Percentiles rank a stretch among this genome's conserved stretches.
These are phyloP conservation scores for Corymbia calophylla DNA, from an alignment of 441 rosid genomes.

Conservation along the genomic window DNA sequence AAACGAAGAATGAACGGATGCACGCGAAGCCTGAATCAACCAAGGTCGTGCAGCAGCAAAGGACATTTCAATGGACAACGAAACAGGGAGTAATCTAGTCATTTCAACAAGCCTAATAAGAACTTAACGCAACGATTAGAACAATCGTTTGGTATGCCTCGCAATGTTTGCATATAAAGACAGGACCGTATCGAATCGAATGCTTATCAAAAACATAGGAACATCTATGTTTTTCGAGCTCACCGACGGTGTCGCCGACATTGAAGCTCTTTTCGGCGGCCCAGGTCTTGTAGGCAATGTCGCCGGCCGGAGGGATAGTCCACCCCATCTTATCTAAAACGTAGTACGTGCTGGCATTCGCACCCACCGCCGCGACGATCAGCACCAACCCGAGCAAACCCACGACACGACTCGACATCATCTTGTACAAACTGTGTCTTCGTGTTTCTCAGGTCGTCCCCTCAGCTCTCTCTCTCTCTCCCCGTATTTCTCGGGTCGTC, in stretches of 20 bases:
- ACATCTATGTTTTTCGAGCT: neutral
- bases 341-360: neutral
- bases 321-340: neutral
- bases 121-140: too few species aligned
- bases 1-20: neutral
- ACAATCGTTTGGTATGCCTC: neutral
- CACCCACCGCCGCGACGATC: neutral
- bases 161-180: neutral
- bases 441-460: neutral
- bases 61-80: neutral
- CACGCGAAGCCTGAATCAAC: neutral
- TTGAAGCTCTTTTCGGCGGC: neutral
- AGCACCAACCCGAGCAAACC: neutral
- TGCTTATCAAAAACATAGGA: neutral
- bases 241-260: neutral
- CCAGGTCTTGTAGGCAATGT: neutral
- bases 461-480: neutral
- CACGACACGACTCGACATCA: neutral
- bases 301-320: neutral
- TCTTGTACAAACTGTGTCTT: neutral
- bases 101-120: too few species aligned
- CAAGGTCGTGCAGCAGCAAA: neutral
- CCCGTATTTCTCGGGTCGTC: neutral
- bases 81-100: too few species aligned
- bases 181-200: neutral